These are phyloP conservation scores for Trichoderma brevicompactum DNA, from an alignment of 2,329 filamentous ascomycete genomes.

Conservation along the genomic window DNA sequence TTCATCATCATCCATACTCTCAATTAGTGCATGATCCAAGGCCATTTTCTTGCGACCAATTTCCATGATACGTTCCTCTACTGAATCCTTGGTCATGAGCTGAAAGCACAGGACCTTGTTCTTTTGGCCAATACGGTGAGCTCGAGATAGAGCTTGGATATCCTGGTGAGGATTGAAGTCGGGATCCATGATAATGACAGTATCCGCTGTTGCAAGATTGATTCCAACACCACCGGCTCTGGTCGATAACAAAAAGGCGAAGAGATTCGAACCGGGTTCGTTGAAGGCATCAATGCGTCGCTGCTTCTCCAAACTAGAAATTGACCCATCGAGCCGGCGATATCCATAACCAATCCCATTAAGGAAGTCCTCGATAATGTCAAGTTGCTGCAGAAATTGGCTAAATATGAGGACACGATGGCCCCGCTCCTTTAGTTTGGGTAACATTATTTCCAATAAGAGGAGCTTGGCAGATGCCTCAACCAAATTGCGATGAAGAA, in stretches of 20 bases:
- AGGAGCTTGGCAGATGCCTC: conserved; percentile 91
- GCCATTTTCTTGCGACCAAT: conserved; percentile 96
- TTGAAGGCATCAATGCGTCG: conserved; percentile 95
- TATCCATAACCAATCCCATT: conserved; percentile 72
- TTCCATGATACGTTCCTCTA: conserved; percentile 95
- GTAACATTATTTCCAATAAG: conserved; percentile 81
- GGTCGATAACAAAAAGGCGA: conserved; percentile 91
- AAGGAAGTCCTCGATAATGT: conserved; percentile 91
- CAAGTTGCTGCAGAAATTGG: conserved; percentile 87
- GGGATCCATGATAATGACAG: conserved; percentile 94
- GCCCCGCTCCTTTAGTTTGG: conserved; percentile 81
- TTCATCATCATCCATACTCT: conserved; percentile 85
- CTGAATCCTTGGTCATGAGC: conserved; percentile 84
- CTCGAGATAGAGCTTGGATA: conserved; percentile 90
- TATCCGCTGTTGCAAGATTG: conserved; percentile 95
- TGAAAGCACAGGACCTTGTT: conserved; percentile 96
- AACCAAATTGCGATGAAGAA: conserved; percentile 79
- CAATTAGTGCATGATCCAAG: conserved; percentile 91
- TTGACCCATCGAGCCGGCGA: conserved; percentile 82
- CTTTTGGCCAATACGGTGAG: conserved; percentile 94
- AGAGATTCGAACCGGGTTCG: conserved; percentile 77
- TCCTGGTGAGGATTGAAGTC: conserved; percentile 99
- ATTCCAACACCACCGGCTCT: conserved; percentile 96
- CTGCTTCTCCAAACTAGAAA: conserved; percentile 85
- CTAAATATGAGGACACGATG: conserved; percentile 95